Conservation (phyloP, 768 basidiomycete genomes). For the Pholiota microspora region DNA sequence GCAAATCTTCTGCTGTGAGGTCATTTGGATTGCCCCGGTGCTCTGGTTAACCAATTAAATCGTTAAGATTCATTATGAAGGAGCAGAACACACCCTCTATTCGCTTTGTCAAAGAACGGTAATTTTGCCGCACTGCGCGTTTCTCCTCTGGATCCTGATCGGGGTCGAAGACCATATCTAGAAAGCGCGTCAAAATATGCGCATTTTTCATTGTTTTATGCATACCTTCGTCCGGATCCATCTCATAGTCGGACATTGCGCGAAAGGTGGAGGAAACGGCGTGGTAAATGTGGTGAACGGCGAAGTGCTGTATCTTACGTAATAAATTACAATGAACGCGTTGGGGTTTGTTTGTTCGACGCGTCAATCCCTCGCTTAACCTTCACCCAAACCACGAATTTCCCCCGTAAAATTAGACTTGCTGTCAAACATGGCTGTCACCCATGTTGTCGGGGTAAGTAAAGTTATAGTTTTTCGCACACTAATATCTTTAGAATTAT, state of each 20-base stretch:
- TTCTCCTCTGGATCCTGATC: constrained; percentile 84
- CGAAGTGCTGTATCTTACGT: not conserved
- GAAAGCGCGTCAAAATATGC: not conserved
- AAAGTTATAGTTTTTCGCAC: constrained; percentile 5
- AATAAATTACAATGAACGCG: constrained; percentile 25
- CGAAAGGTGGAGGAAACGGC: not conserved
- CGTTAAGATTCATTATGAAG: not conserved
- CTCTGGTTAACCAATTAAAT: constrained; percentile 24
- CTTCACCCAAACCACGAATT: too few species aligned
- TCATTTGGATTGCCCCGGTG: constrained; percentile 55
- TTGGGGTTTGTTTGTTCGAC: constrained; percentile 35
- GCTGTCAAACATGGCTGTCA: constrained; percentile 12
- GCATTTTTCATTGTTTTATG: not conserved
- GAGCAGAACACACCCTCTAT: constrained; percentile 53
- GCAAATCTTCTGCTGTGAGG: constrained; percentile 53
- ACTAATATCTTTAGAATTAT: not conserved
- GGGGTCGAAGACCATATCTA: constrained; percentile 65
- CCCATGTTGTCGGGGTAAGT: constrained; percentile 21
- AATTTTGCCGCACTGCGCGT: constrained; percentile 69
- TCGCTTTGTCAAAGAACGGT: constrained; percentile 61
- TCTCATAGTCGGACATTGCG: constrained; percentile 31
- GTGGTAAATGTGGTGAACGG: not conserved
- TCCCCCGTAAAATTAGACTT: not conserved
- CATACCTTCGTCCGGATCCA: constrained; percentile 21
- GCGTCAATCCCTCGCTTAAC: too few species aligned